Conservation (phyloP, 768 basidiomycete genomes). For the Boletellus ananiceps region DNA sequence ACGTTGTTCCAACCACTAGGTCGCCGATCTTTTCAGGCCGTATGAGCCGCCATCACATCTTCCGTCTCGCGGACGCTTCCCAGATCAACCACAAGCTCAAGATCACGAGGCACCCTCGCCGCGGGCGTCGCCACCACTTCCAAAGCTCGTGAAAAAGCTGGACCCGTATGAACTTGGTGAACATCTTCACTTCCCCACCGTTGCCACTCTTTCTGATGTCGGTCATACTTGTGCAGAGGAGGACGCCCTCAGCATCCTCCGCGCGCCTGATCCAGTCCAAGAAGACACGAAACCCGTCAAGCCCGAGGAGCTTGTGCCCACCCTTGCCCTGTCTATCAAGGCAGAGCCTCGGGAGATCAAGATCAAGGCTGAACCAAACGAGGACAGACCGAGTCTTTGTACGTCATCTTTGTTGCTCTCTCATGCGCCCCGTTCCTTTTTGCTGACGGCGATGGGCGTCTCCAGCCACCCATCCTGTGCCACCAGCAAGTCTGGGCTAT, state of each 20-base stretch:
- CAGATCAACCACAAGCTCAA: background rate
- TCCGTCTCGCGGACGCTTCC: too few relatives aligned
- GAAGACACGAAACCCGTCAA: background rate
- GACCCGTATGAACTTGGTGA: slow-evolving; percentile 30
- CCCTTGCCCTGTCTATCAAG: slow-evolving; percentile 1
- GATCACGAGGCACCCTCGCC: background rate
- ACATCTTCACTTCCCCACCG: background rate
- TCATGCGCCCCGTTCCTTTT: too few relatives aligned
- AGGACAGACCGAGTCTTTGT: background rate
- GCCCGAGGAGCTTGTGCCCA: background rate
- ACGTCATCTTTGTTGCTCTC: background rate
- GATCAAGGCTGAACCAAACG: background rate
- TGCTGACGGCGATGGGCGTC: background rate
- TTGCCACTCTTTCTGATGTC: background rate
- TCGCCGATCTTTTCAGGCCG: too few relatives aligned
- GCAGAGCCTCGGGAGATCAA: slow-evolving; percentile 3
- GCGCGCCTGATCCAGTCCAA: background rate
- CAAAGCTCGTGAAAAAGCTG: slow-evolving; percentile 24
- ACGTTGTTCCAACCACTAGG: too few relatives aligned
- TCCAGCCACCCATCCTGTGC: background rate
- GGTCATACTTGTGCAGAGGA: slow-evolving; percentile 17
- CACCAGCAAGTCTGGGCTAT: slow-evolving; percentile 4
- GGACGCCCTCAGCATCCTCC: slow-evolving; percentile 18
- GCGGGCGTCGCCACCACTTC: background rate
- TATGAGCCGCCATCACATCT: too few relatives aligned